Percentiles rank a stretch among this genome's conserved stretches.
phyloP scores from a whole-genome alignment of 2,329 filamentous ascomycete species.

The Exophiala aquamarina region DNA sequence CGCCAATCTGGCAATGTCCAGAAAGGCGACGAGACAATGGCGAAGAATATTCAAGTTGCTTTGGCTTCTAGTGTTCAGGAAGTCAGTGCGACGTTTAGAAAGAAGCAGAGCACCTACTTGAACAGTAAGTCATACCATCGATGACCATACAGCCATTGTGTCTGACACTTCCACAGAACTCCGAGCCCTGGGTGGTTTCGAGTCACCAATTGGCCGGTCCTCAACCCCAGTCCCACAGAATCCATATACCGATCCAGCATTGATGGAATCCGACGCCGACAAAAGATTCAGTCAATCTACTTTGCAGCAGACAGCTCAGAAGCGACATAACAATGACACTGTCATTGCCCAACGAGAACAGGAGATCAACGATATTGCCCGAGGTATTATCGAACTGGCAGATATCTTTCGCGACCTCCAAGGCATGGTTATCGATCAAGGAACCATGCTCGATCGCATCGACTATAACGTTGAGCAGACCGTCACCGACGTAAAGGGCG shows the following conservation, averaged over 20 bases:
- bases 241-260: conserved; percentile 77
- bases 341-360: conserved; percentile 88
- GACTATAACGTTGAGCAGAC: conserved; percentile 98
- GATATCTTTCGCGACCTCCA: conserved; percentile 97
- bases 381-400: conserved; percentile 94
- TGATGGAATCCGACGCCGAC: conserved; percentile 92
- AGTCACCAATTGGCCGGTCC: conserved; percentile 43
- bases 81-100: conserved; percentile 85
- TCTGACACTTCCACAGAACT: conserved; percentile 60
- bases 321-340: conserved; percentile 69
- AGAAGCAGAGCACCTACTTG: conserved; percentile 94
- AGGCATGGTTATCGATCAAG: conserved; percentile 90
- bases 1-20: conserved; percentile 68
- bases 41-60: conserved; percentile 90
- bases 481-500: conserved; percentile 87
- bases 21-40: conserved; percentile 90
- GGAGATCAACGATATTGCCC: conserved; percentile 96
- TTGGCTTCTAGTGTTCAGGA: conserved; percentile 87
- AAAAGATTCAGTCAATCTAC: conserved; percentile 88
- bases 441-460: conserved; percentile 87
- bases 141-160: not conserved
- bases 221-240: conserved; percentile 54
- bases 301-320: conserved; percentile 72
- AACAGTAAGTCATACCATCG: conserved; percentile 64
- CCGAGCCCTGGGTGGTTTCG: conserved; percentile 67